Percentiles rank a stretch among this genome's conserved stretches.
Evolutionary conservation across 2,329 filamentous ascomycete species (phyloP).

Genomic region (Fusarium sp.): DNA sequence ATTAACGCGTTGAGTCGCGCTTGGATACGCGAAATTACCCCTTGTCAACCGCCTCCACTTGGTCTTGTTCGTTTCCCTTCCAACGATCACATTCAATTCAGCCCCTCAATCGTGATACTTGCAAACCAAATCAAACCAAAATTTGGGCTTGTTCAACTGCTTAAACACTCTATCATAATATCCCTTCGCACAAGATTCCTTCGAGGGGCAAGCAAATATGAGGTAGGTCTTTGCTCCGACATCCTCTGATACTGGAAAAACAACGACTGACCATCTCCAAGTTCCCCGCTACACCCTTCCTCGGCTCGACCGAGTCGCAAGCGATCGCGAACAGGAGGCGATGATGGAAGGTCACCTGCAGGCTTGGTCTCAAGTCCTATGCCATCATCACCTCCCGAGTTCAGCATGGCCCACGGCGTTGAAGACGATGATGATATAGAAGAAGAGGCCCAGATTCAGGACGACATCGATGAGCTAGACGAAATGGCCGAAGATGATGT

Average conservation of each 20-base stretch:
- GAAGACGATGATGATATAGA: slow-evolving; percentile 82
- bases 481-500: slow-evolving; percentile 87
- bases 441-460: slow-evolving; percentile 79
- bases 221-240: slow-evolving; percentile 12
- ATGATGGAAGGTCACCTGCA: slow-evolving; percentile 67
- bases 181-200: slow-evolving; percentile 10
- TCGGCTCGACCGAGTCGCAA: slow-evolving; percentile 71
- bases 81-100: slow-evolving; percentile 38
- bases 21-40: slow-evolving; percentile 47
- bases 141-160: slow-evolving; percentile 5
- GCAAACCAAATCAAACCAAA: slow-evolving; percentile 16
- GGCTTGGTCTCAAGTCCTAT: slow-evolving; percentile 72
- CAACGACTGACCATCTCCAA: slow-evolving; percentile 55
- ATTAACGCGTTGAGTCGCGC: slow-evolving; percentile 61
- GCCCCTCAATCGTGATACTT: slow-evolving; percentile 43
- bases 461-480: slow-evolving; percentile 83
- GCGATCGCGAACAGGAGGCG: slow-evolving; percentile 67
- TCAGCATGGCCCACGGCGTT: slow-evolving; percentile 75
- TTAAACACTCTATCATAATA: slow-evolving; percentile 21
- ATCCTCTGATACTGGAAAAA: background rate
- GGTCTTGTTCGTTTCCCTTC: slow-evolving; percentile 38
- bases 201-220: slow-evolving; percentile 27
- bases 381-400: slow-evolving; percentile 74
- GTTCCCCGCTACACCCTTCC: slow-evolving; percentile 88
- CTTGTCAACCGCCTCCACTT: slow-evolving; percentile 39